Base-by-base conservation (phyloP, 768 basidiomycete species). In the Royoungia palumana region DNA sequence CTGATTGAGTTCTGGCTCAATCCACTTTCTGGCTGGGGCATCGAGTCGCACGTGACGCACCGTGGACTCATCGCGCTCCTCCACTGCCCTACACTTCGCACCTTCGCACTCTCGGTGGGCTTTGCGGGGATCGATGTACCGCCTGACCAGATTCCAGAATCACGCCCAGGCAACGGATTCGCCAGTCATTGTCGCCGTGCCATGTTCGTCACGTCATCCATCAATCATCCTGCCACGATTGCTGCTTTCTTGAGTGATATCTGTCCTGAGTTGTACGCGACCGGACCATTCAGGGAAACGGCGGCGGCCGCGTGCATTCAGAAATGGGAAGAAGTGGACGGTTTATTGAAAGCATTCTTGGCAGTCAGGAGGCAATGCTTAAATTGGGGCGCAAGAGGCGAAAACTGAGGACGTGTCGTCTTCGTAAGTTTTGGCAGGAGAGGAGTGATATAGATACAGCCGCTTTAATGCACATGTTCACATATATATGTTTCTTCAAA, bases 121-220 rank as follows among this genome's bases (percentile, higher is more conserved):
- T 54, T 66, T 38, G 24, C 46, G 0, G 51, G 35, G 7, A 35
- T 68, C 3, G 65, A 67, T 16, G 35, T 11, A 13, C 35, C 43
- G 1, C 36, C 30, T 5, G 5, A 0, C 6, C 11, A 50, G 45
- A 0, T 54, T 12, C 41, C 50, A 0, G 44, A 37, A 0, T 16
- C 22, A 30, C 47, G 53, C 14, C 51, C 53, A 1, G 54, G 63
- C 0, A 27, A 50, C 4, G 60, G 61, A 11, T 34, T 48, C 10
- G 19, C 22, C 20, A 55, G 58, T 41, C n/a, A 30, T 12, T 62
- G 60, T 16, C 3, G 17, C 1, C 6, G 10, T 7, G 57, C 51
- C 9, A 48, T 57, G 9, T 64, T 63, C 16, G 52, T 57, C 32
- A 57, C 62, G 25, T 67, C 65, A 11, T 5, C n/a, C 11, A 63